Conservation (phyloP, 2,329 filamentous ascomycete genomes). For the Xylaria arbuscula region DNA sequence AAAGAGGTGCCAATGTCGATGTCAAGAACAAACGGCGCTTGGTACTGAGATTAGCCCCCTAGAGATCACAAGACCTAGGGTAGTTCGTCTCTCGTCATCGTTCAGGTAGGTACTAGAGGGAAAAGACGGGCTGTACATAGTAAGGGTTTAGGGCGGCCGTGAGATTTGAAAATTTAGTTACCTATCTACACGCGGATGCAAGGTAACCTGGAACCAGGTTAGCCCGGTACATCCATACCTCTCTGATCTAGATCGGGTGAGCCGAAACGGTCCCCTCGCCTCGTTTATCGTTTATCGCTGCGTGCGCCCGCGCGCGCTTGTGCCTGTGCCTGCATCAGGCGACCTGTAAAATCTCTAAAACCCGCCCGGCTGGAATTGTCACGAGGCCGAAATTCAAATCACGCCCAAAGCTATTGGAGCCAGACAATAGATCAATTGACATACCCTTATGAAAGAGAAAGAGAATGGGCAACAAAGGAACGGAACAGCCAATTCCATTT, state of each 20-base stretch:
- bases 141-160: neutral
- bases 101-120: neutral
- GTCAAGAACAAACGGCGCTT: conserved; percentile 10
- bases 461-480: neutral
- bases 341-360: conserved; percentile 20
- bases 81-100: neutral
- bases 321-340: conserved; percentile 37
- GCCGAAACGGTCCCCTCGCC: conserved; percentile 5
- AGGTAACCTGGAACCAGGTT: neutral
- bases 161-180: conserved; percentile 6
- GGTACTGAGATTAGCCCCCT: neutral
- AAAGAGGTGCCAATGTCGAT: neutral
- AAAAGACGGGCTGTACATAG: conserved; percentile 1
- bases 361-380: conserved; percentile 27
- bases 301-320: conserved; percentile 7
- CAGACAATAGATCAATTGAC: conserved; percentile 5
- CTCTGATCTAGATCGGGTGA: conserved; percentile 9
- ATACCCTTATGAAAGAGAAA: neutral
- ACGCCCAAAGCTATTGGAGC: neutral
- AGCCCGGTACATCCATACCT: neutral
- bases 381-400: conserved; percentile 31
- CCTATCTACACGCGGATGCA: neutral
- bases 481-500: neutral
- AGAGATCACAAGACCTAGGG: neutral
- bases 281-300: conserved; percentile 11